Conservation (phyloP, 495 filamentous ascomycete species). For the Penicillium simplicissimum region DNA sequence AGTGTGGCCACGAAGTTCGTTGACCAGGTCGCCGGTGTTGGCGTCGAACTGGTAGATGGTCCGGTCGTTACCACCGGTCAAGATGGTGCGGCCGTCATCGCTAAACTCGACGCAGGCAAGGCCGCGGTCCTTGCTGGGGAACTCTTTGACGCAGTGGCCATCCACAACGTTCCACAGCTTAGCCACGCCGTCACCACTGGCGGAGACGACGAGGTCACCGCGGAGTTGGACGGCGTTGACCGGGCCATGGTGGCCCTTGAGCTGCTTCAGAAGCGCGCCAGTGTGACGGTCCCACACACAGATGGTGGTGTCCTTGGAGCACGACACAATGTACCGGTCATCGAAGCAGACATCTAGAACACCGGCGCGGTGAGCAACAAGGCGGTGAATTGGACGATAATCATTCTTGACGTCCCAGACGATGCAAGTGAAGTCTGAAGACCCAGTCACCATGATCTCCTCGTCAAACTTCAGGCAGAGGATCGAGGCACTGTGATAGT, state of each 20-base stretch:
- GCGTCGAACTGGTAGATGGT: conserved; percentile 94
- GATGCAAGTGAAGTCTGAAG: conserved; percentile 88
- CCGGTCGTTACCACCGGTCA: conserved; percentile 91
- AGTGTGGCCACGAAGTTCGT: conserved; percentile 73
- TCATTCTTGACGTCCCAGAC: conserved; percentile 79
- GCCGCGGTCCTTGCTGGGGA: conserved; percentile 81
- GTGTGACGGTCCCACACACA: conserved; percentile 90
- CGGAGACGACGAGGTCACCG: conserved; percentile 86
- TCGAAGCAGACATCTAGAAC: conserved; percentile 94
- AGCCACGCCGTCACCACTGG: conserved; percentile 87
- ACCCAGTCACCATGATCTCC: conserved; percentile 88
- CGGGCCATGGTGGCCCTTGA: conserved; percentile 82
- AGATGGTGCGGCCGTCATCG: conserved; percentile 83
- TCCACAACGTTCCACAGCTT: conserved; percentile 93
- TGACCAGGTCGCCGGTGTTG: conserved; percentile 79
- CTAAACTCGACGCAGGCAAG: conserved; percentile 95
- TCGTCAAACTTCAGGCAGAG: conserved; percentile 94
- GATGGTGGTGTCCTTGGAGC: conserved; percentile 90
- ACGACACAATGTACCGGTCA: conserved; percentile 87
- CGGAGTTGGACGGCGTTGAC: conserved; percentile 95
- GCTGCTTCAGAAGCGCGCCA: conserved; percentile 67
- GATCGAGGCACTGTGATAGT: conserved; percentile 83
- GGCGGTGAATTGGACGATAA: conserved; percentile 75
- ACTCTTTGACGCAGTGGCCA: conserved; percentile 83
- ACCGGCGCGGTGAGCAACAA: conserved; percentile 75